phyloP scores from a whole-genome alignment of 305 asterid species.

The Fraxinus baroniana region DNA sequence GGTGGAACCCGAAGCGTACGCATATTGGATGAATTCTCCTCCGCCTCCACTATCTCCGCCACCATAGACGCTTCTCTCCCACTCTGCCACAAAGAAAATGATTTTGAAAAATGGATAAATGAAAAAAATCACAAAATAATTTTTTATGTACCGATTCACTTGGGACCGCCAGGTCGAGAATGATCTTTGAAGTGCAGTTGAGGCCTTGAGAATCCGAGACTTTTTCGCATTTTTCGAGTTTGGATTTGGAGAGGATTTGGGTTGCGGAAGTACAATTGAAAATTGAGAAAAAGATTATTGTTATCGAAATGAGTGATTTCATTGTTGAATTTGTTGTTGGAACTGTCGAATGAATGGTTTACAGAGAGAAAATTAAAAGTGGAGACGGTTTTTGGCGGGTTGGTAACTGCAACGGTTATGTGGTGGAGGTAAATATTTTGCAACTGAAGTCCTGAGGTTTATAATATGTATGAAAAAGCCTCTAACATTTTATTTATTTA shows the following conservation, averaged over 20 bases:
- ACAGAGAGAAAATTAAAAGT: not conserved
- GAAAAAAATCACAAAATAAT: not conserved
- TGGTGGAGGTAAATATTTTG: not conserved
- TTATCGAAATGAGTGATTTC: constrained; percentile 33
- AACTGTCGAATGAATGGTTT: not conserved
- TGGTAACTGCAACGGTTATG: constrained; percentile 21
- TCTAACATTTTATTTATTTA: too few species aligned
- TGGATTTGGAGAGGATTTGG: constrained; percentile 79
- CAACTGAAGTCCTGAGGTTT: not conserved
- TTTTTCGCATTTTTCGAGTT: constrained; percentile 73
- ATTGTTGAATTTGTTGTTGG: constrained; percentile 20
- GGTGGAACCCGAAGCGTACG: constrained; percentile 79
- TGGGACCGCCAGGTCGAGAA: constrained; percentile 80
- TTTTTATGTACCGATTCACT: constrained; percentile 55
- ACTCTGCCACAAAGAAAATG: constrained; percentile 38
- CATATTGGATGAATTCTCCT: constrained; percentile 78
- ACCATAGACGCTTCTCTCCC: constrained; percentile 86
- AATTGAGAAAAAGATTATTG: constrained; percentile 26
- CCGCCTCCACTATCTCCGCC: constrained; percentile 95
- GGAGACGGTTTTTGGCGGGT: constrained; percentile 25
- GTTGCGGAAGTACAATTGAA: constrained; percentile 23
- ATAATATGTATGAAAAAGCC: not conserved
- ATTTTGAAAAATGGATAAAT: not conserved
- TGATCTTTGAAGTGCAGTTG: constrained; percentile 67
- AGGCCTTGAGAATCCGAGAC: constrained; percentile 52